Evolutionary conservation across 1,284 basidiomycete genomes (phyloP), one percentile per base, ranked within the genome.

Genomic region (Paramarasmius palmivorus): DNA sequence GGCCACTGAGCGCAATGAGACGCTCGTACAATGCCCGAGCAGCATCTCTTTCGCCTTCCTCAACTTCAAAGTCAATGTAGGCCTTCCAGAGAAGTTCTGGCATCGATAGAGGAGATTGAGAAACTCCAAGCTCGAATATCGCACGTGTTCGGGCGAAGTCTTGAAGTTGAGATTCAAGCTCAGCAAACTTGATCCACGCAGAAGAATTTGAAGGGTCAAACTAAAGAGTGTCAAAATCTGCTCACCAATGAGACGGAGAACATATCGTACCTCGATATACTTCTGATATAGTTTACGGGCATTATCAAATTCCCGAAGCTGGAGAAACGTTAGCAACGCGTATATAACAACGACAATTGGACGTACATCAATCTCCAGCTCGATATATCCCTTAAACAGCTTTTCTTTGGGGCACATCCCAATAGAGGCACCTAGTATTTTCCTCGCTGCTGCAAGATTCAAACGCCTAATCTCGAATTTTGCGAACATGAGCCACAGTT

Each of bases 11-110:
- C 42, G 83, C 77, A 49, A 98, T 77, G 17, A 99, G 81, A 23
- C 95, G 83, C 73, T 98, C 95, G 70, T 97, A 99, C 51, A 99
- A 69, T n/a, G 80, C 78, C 26, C 95, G 79, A 1, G 92, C 90
- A 34, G 84, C 82, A 58, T 92, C 92, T 54, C 94, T 85, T 65
- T 98, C 94, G 59, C 94, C 91, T 69, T 97, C 94, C 59, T 95
- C 93, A 61, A 93, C 90, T 71, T 96, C 94, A 62, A 95, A 94
- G 73, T 99, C 96, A 73, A 99, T 94, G 71, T 95, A 99, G 3
- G 93, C 92, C 68, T 95, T 95, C 94, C 94, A 96, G n/a, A 98
- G 81, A 10, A 98, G 79, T 70, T 99, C 97, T 2, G 97, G 97
- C 94, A 98, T 98, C 54, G 97, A 95, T 38, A 99, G 78, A n/a